Conservation (phyloP, 1,284 basidiomycete species). For the Phlebopus sp. region DNA sequence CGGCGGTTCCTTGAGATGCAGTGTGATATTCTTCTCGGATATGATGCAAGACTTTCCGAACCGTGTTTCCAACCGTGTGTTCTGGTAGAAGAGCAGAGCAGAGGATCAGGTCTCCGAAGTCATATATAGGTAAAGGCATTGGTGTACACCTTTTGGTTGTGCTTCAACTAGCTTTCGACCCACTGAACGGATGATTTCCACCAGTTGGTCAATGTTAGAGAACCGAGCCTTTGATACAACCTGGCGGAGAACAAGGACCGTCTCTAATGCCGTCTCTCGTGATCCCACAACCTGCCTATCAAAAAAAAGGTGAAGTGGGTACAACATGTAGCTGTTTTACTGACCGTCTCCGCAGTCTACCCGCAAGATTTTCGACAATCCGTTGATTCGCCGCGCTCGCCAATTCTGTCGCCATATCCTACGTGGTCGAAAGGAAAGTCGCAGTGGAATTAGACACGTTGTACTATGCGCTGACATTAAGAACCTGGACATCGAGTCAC, state of each 20-base stretch:
- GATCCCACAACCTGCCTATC: slow-evolving; percentile 86
- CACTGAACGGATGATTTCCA: slow-evolving; percentile 77
- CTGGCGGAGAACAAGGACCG: slow-evolving; percentile 82
- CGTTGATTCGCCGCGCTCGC: slow-evolving; percentile 43
- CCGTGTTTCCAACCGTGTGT: slow-evolving; percentile 91
- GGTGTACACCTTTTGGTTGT: slow-evolving; percentile 81
- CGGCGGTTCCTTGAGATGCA: slow-evolving; percentile 44
- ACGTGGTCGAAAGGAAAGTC: not conserved
- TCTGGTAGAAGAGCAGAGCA: slow-evolving; percentile 48
- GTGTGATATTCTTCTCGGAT: slow-evolving; percentile 91
- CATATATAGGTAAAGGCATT: slow-evolving; percentile 1
- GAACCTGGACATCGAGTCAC: slow-evolving; percentile 13
- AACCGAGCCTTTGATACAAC: slow-evolving; percentile 88
- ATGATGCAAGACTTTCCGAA: slow-evolving; percentile 87
- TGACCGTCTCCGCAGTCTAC: slow-evolving; percentile 65
- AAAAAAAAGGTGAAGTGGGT: slow-evolving; percentile 3
- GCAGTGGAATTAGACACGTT: not conserved
- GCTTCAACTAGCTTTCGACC: slow-evolving; percentile 82
- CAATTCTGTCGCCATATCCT: slow-evolving; percentile 41
- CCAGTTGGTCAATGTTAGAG: slow-evolving; percentile 82
- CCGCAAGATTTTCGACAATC: slow-evolving; percentile 64
- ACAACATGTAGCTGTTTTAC: slow-evolving; percentile 24
- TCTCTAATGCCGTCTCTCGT: slow-evolving; percentile 85
- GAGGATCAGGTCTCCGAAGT: slow-evolving; percentile 5
- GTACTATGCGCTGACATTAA: not conserved